Base-by-base conservation (phyloP, 2,329 filamentous ascomycete genomes). In the Claviceps monticola region DNA sequence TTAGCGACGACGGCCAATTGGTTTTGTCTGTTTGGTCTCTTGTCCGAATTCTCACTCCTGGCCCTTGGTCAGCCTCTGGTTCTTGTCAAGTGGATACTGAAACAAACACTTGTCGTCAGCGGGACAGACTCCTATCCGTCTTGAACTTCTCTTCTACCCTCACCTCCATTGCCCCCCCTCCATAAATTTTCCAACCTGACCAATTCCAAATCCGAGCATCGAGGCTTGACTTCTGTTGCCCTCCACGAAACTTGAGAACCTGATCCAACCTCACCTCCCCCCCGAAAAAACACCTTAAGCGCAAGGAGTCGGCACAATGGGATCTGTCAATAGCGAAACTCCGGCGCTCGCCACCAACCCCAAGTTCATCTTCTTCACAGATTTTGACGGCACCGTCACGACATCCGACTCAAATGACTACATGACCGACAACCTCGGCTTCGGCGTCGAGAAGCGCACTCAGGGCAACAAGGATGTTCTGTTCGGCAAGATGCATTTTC, bases 351-450 rank as follows among this genome's bases (percentile, higher is more conserved):
- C 73, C 61, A 81, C 74, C 53, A 82, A 85, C 66, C 90, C 90
- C 49, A 86, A 88, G 71, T 86, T 88, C 74, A 90, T 98, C 74
- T 96, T 98, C 79, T 97, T 97, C 75, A 95, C 90, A 60, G 93
- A 98, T 72, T 97, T 97, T 66, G 93, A 98, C 70, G 93, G 93
- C 62, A 97, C 90, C 51, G 91, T 96, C 66, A 96, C 91, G 48
- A 76, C 75, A 51, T 73, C 78, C 61, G 80, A 83, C 68, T 78
- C 74, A 65, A 84, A 83, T 64, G 79, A 80, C 68, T 79, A 69
- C 67, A 73, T 91, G 81, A 96, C 90, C 53, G 93, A 97, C 73
- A 93, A 87, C 69, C 78, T 96, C 55, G 93, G 93, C 56, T 95
- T 84, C 64, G 93, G 93, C 49, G 63, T 68, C 29, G 80, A 78